phyloP scores from a whole-genome alignment of 1,284 basidiomycete genomes.

The Ceratobasidium theobromae region DNA sequence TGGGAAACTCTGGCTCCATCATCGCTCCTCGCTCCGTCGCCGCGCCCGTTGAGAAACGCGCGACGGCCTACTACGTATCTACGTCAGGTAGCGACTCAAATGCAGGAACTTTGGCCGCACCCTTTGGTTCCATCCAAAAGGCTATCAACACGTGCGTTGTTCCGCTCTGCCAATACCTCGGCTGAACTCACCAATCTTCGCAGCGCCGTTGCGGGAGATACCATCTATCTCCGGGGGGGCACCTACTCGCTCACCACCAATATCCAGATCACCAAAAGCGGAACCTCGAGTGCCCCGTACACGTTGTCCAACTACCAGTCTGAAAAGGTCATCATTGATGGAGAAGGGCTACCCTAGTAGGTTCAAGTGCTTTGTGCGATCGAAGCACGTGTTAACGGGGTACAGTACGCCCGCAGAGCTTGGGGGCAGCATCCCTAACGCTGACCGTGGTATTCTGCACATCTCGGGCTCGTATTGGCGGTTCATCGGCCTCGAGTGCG shows the following conservation, averaged over 20 bases:
- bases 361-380: background rate
- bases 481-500: slow-evolving; percentile 34
- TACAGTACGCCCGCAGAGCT: slow-evolving; percentile 34
- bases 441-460: slow-evolving; percentile 32
- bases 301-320: slow-evolving; percentile 35
- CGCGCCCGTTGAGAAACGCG: slow-evolving; percentile 16
- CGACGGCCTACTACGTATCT: slow-evolving; percentile 29
- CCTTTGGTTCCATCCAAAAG: slow-evolving; percentile 33
- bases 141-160: slow-evolving; percentile 29
- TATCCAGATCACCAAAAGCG: slow-evolving; percentile 34
- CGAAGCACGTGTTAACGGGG: background rate
- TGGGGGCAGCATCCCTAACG: slow-evolving; percentile 30
- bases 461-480: slow-evolving; percentile 33
- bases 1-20: slow-evolving; percentile 30
- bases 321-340: slow-evolving; percentile 35
- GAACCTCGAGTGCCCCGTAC: slow-evolving; percentile 32
- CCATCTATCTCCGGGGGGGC: slow-evolving; percentile 35
- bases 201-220: slow-evolving; percentile 34
- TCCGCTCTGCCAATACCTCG: background rate
- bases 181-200: background rate
- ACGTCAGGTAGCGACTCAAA: slow-evolving; percentile 32
- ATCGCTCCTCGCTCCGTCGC: slow-evolving; percentile 9
- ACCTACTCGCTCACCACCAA: slow-evolving; percentile 33
- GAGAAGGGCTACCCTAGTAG: slow-evolving; percentile 32
- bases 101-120: slow-evolving; percentile 33